Evolutionary conservation across 2,329 filamentous ascomycete species (phyloP), one percentile per base, ranked within the genome.

Genomic region (Aphanocladium album): DNA sequence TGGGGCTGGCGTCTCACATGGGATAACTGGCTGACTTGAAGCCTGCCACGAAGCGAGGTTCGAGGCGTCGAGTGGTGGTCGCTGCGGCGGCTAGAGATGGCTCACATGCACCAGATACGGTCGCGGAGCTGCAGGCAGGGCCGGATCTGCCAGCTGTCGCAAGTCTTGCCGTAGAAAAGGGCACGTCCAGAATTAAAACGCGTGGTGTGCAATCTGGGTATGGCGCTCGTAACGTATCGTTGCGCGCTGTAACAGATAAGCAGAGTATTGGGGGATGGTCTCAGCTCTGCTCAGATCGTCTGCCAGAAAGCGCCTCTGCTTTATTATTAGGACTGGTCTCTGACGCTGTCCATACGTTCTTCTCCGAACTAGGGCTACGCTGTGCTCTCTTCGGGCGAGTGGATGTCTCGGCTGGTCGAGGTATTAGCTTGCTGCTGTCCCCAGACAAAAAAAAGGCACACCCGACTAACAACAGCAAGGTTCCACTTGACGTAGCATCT

Each of bases 321-420:
- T 50, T 58, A 30, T 58, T 57, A 41, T 30, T 17, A 58, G 39
- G 30, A 47, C 21, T 30, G 6, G 21, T 39, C 21, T 39, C 43
- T 37, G 33, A 23, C 17, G 23, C 37, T 30, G 11, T 35, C 16
- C 14, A 17, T 12, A 12, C 5, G 37, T 41, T 45, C 16, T 19
- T 49, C 21, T 27, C 21, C 21, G 30, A 33, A 23, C 51, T 41
- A 52, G 33, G 30, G n/a, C 35, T 25, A 43, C 50, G 21, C 21
- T n/a, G 16, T 27, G 39, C 56, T 51, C 46, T 56, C 27, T 53
- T 62, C 60, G 60, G 60, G 25, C 60, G 55, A 62, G 60, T 58
- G 60, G 60, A 62, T 62, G 60, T 62, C 39, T 62, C 47, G 46
- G 59, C 52, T 25, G 30, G n/a, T n/a, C 30, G 39, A 60, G 45